A percentile compares a stretch with the other conserved stretches of the same genome.
Conservation (phyloP, 352 stramenopile species). For the Phytopythium ostracodes region DNA sequence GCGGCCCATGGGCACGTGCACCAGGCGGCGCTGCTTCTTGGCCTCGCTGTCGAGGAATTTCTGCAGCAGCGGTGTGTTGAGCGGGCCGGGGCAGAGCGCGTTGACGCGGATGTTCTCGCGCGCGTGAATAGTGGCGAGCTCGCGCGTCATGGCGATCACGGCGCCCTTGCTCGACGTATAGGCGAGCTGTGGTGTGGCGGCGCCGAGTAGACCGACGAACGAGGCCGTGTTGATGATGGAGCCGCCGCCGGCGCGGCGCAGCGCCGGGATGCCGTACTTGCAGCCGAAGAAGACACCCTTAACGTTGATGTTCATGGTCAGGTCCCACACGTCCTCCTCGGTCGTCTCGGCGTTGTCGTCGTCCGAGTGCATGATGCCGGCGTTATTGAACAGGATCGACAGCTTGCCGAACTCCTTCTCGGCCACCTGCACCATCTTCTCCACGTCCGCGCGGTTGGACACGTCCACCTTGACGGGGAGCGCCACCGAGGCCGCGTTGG, state of each 20-base stretch:
- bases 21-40: slow-evolving; percentile 83
- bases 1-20: slow-evolving; percentile 85
- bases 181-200: slow-evolving; percentile 81
- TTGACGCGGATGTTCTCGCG: slow-evolving; percentile 89
- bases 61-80: slow-evolving; percentile 86
- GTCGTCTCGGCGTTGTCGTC: slow-evolving; percentile 79
- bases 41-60: slow-evolving; percentile 83
- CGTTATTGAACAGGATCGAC: slow-evolving; percentile 87
- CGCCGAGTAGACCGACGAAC: slow-evolving; percentile 78
- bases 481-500: slow-evolving; percentile 47
- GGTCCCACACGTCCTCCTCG: slow-evolving; percentile 78
- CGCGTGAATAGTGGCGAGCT: slow-evolving; percentile 82
- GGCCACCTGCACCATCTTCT: slow-evolving; percentile 71
- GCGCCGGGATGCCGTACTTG: slow-evolving; percentile 83
- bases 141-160: slow-evolving; percentile 83
- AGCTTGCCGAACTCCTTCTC: slow-evolving; percentile 79
- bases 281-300: slow-evolving; percentile 88
- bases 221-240: slow-evolving; percentile 89
- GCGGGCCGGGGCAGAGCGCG: slow-evolving; percentile 74
- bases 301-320: slow-evolving; percentile 87
- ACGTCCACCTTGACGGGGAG: slow-evolving; percentile 61
- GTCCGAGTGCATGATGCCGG: slow-evolving; percentile 79
- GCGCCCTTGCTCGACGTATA: slow-evolving; percentile 88
- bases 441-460: slow-evolving; percentile 64
- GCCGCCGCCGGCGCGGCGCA: slow-evolving; percentile 70